Conservation (phyloP, 768 basidiomycete species). For the Epithele typhae region DNA sequence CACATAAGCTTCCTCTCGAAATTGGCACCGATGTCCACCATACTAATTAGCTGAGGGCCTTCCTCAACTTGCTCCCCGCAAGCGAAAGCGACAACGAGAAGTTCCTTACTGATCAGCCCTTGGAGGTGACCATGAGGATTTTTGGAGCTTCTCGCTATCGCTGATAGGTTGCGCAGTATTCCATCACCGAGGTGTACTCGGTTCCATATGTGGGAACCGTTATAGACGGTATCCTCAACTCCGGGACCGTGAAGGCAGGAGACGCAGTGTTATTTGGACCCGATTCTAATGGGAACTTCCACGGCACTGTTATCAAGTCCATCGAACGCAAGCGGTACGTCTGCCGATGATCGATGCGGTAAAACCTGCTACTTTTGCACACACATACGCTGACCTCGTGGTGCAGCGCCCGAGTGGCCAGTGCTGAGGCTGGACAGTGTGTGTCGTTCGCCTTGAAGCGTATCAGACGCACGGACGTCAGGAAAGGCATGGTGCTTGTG, state of each 20-base stretch:
- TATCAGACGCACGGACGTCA: slow-evolving; percentile 70
- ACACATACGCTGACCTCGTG: neutral
- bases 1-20: neutral
- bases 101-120: slow-evolving; percentile 72
- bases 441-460: slow-evolving; percentile 92
- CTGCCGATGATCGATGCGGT: neutral
- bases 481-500: slow-evolving; percentile 95
- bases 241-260: slow-evolving; percentile 70
- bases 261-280: slow-evolving; percentile 86
- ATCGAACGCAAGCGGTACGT: slow-evolving; percentile 89
- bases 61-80: slow-evolving; percentile 87
- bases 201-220: slow-evolving; percentile 85
- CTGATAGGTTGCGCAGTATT: slow-evolving; percentile 46
- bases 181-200: slow-evolving; percentile 81
- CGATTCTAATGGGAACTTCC: slow-evolving; percentile 87
- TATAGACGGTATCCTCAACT: slow-evolving; percentile 79
- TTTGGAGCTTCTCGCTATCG: neutral
- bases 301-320: slow-evolving; percentile 73
- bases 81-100: slow-evolving; percentile 81
- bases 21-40: too few species aligned
- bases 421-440: slow-evolving; percentile 93
- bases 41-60: slow-evolving; percentile 65
- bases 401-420: slow-evolving; percentile 67
- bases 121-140: slow-evolving; percentile 49
- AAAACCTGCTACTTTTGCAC: neutral